Conservation (phyloP, 768 basidiomycete genomes). For the Tulasnella sp. region DNA sequence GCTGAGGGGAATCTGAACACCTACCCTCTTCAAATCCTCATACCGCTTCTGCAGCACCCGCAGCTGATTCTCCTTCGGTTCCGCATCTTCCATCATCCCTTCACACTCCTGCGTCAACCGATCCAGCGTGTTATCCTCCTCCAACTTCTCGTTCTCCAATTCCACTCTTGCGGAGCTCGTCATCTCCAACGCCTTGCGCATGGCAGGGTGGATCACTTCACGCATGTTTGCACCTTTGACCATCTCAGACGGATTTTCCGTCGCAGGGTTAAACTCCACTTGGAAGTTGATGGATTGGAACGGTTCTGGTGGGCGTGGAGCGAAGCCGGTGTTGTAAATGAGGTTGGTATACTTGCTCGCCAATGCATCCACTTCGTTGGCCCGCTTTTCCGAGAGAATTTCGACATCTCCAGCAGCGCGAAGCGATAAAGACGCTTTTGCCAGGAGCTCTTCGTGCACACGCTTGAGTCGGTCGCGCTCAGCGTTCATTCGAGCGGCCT, state of each 20-base stretch:
- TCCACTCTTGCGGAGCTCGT: conserved; percentile 69
- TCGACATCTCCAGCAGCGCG: conserved; percentile 77
- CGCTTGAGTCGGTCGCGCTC: conserved; percentile 80
- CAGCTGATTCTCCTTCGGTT: conserved; percentile 74
- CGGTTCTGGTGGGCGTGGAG: conserved; percentile 72
- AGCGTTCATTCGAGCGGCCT: conserved; percentile 87
- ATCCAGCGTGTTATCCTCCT: conserved; percentile 82
- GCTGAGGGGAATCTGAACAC: conserved; percentile 38
- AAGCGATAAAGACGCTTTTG: conserved; percentile 74
- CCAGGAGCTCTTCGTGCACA: conserved; percentile 74
- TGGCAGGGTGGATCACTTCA: conserved; percentile 73
- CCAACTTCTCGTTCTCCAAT: conserved; percentile 76
- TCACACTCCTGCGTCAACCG: conserved; percentile 75
- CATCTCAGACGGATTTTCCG: conserved; percentile 69
- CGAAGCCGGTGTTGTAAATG: conserved; percentile 73
- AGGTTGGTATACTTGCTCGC: conserved; percentile 77
- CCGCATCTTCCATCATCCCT: conserved; percentile 76
- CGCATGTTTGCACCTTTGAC: conserved; percentile 71
- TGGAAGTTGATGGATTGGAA: conserved; percentile 74
- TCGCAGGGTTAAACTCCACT: conserved; percentile 78
- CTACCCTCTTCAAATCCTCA: conserved; percentile 78
- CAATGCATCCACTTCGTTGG: conserved; percentile 79
- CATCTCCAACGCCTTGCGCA: conserved; percentile 70
- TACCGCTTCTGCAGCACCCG: conserved; percentile 71
- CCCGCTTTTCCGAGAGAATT: conserved; percentile 77